Conservation (phyloP, 495 filamentous ascomycete species). For the Xylaria castorea region DNA sequence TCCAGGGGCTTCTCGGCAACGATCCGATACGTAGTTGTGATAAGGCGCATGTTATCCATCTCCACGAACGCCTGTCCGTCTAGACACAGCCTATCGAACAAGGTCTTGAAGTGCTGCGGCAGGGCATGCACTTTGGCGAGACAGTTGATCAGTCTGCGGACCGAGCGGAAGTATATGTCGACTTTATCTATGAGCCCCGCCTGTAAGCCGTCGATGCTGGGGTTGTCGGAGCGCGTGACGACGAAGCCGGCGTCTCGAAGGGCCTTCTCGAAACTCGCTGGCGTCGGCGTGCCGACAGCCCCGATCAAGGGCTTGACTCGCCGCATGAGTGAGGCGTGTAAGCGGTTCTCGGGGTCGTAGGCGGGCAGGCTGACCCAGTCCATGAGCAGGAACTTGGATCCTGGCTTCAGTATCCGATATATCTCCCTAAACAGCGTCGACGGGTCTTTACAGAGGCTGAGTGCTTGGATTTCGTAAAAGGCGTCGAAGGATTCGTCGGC, state of each 20-base stretch:
- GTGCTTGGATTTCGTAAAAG: conserved; percentile 70
- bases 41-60: conserved; percentile 66
- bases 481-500: conserved; percentile 63
- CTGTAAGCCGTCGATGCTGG: conserved; percentile 64
- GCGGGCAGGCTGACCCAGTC: conserved; percentile 66
- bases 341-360: conserved; percentile 60
- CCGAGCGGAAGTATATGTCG: conserved; percentile 65
- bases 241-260: conserved; percentile 61
- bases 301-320: conserved; percentile 69
- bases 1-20: conserved; percentile 63
- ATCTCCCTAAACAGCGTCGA: conserved; percentile 60
- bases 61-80: conserved; percentile 68
- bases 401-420: conserved; percentile 64
- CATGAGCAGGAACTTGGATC: conserved; percentile 61
- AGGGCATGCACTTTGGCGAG: conserved; percentile 60
- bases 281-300: conserved; percentile 68
- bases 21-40: conserved; percentile 67
- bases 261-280: conserved; percentile 57
- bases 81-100: conserved; percentile 67
- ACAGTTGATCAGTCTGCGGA: conserved; percentile 59
- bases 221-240: conserved; percentile 62
- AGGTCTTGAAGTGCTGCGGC: conserved; percentile 66
- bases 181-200: conserved; percentile 66
- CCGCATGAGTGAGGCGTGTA: conserved; percentile 64
- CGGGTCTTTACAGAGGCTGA: conserved; percentile 65